phyloP scores from a whole-genome alignment of 768 basidiomycete species.

The Leccinum barrowsii region DNA sequence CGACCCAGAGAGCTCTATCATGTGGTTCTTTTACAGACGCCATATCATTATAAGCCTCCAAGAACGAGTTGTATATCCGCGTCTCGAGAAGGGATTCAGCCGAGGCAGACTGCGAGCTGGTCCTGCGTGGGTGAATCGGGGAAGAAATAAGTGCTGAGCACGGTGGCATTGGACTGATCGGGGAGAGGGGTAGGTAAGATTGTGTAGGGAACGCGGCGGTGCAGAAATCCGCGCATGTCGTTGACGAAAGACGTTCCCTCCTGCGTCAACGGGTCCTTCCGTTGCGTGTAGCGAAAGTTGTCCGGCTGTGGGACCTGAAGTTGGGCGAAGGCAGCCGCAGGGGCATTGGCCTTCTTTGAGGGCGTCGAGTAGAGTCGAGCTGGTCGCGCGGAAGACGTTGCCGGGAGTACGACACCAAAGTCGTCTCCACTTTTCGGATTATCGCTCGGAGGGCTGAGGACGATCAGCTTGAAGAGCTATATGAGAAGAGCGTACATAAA shows the following conservation, averaged over 20 bases:
- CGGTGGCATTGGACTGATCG: constrained; percentile 34
- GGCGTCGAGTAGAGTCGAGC: constrained; percentile 70
- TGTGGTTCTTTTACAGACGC: constrained; percentile 44
- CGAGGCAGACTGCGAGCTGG: constrained; percentile 45
- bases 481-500: too few relatives aligned
- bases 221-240: constrained; percentile 52
- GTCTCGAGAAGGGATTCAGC: constrained; percentile 46
- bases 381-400: constrained; percentile 61
- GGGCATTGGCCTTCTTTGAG: constrained; percentile 51
- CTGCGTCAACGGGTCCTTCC: constrained; percentile 1
- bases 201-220: constrained; percentile 46
- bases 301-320: constrained; percentile 36
- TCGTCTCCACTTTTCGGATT: constrained; percentile 30
- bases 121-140: constrained; percentile 65
- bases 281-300: constrained; percentile 35
- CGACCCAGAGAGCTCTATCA: constrained; percentile 53
- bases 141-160: constrained; percentile 51
- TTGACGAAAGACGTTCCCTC: constrained; percentile 1
- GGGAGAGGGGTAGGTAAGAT: constrained; percentile 69
- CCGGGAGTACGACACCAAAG: constrained; percentile 57
- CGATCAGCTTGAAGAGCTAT: too few relatives aligned
- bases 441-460: too few relatives aligned
- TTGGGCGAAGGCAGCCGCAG: constrained; percentile 44
- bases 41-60: constrained; percentile 63
- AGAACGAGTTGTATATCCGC: constrained; percentile 59